Evolutionary conservation across 495 filamentous ascomycete species (phyloP), one percentile per base, ranked within the genome.

Genomic region (Lepidopterella palustris): DNA sequence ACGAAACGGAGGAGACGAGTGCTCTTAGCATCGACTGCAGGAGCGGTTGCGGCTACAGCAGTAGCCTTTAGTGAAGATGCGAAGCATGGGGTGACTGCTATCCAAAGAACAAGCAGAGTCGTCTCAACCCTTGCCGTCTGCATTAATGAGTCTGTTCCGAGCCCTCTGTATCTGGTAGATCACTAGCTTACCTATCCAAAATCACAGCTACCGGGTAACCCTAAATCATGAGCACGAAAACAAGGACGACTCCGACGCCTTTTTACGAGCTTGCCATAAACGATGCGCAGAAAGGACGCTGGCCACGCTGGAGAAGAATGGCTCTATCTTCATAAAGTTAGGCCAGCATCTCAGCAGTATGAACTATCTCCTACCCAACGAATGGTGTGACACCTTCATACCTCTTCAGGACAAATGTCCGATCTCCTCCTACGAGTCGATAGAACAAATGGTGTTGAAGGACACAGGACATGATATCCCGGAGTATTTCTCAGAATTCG

Each of bases 301-400:
- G 18, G 78, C 79, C 32, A 91, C 93, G 0, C 75, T 99, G 26
- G 92, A 99, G 77, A 87, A 85, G 75, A 97, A 95, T 74, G 93
- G 93, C 35, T 95, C 92, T 5, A 91, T 99, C 66, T 99, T 97
- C 65, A 97, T 99, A 68, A 99, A 99, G 72, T 74, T 99, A 25
- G 93, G 93, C 23, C 93, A 99, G 64, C 93, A 99, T 76, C 73
- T 99, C 72, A 93, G 88, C 69, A 93, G 90, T 61, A 90, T 99
- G 89, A 91, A 90, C 66, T 99, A 99, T 70, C 79, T 99, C 10
- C 82, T 99, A 5, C 93, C 95, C 1, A 70, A 79, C 20, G 93
- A 99, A 76, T 99, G 95, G 95, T 96, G 91, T 32, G 85, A 85
- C 25, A 97, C 92, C 2, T 97, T 99, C 71, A 86, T 97, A 65